Percentiles rank a stretch among this genome's conserved stretches.
phyloP scores from a whole-genome alignment of 257 asterid species.

The Nicotiana undulata region DNA sequence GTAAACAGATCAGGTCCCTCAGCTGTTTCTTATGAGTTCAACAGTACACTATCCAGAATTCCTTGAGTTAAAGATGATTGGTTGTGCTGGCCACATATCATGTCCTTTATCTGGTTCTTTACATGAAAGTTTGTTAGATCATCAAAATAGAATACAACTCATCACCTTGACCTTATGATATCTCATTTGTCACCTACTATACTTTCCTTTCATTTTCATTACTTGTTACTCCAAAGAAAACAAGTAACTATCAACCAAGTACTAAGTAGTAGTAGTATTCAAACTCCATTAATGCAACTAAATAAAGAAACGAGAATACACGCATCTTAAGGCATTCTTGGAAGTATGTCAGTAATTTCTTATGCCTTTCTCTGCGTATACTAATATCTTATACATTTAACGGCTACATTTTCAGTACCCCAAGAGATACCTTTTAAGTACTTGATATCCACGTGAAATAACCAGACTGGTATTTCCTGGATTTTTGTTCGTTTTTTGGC shows the following conservation, averaged over 20 bases:
- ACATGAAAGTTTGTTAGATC: no score
- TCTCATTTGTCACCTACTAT: background rate
- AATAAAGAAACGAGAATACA: background rate
- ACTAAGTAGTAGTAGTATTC: background rate
- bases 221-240: background rate
- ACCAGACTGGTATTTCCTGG: constrained; percentile 15
- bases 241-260: background rate
- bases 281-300: background rate
- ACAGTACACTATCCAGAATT: no score
- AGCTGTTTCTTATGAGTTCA: no score
- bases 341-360: background rate
- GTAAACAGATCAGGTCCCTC: no score
- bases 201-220: background rate
- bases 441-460: constrained; percentile 13
- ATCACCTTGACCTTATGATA: background rate
- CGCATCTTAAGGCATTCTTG: background rate
- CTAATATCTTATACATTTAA: constrained; percentile 8
- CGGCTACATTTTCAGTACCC: constrained; percentile 32
- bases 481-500: constrained; percentile 13
- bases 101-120: no score
- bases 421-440: constrained; percentile 6
- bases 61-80: no score
- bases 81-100: no score
- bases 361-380: background rate
- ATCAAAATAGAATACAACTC: no score